Evolutionary conservation across 176 grass and related monocot species (phyloP), one percentile per base, ranked within the genome.

Genomic region (Alopecurus myosuroides): DNA sequence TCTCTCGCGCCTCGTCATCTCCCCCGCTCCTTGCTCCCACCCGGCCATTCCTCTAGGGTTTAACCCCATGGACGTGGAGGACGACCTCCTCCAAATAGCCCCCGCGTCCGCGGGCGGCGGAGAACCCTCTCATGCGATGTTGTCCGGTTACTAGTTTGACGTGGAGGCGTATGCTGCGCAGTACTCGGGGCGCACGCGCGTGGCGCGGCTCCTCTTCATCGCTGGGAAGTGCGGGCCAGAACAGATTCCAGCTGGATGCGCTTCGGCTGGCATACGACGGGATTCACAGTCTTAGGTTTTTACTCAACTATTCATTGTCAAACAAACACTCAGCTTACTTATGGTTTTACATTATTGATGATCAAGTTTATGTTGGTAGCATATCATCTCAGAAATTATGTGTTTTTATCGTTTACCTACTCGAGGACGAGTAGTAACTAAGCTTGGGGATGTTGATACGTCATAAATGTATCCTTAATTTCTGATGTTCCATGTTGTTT

Each of bases 81-180:
- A 88, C 64, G 94, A 97, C 68, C 62, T 85, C 68, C 62, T 85
- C 1, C 70, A 14, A 29, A 48, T 9, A 25, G 42, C 42, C 42
- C 68, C 88, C 35, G 91, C 73, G 1, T 80, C 86, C 0, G 91
- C 77, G 0, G 88, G 85, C 29, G 86, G 84, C 6, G 83, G 79
- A 35, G 86, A 81, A 25, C 58, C 87, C 44, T 77, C 89, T 7
- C 81, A 80, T 6, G 76, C 81, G 26, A 88, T 88, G 26, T n/a
- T 88, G 8, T 85, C 90, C 35, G 91, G 86, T 1, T 91, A 97
- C 65, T 94, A 93, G 88, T 86, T 99, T 70, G 97, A 99, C 37
- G 84, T 99, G 48, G 97, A 99, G 90, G 89, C 92, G 6, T 99
- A 99, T 86, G 97, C 94, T 15, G 88, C 88, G 69, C 92, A 96